phyloP scores from a whole-genome alignment of 1,284 basidiomycete species.

The Sanghuangporus weigelae region DNA sequence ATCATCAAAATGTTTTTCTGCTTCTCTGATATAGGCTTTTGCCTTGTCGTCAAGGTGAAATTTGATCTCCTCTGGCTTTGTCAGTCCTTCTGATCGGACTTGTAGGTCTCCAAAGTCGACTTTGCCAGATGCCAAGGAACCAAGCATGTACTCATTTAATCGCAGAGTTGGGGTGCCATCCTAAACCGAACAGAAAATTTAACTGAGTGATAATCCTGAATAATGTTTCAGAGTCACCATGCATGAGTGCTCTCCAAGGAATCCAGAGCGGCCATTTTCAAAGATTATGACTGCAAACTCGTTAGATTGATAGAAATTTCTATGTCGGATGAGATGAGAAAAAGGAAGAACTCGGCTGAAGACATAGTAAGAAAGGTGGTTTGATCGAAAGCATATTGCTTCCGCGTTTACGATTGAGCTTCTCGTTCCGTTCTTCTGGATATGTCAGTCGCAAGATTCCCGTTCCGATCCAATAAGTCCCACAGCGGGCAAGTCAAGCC shows the following conservation, averaged over 20 bases:
- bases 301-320: constrained; percentile 1
- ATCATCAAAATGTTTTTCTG: constrained; percentile 67
- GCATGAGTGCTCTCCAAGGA: constrained; percentile 86
- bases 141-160: constrained; percentile 92
- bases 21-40: constrained; percentile 45
- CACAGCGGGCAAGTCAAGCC: background rate
- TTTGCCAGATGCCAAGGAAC: constrained; percentile 73
- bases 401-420: background rate
- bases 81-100: constrained; percentile 41
- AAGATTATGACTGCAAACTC: constrained; percentile 74
- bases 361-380: background rate
- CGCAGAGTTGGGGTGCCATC: constrained; percentile 95
- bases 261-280: constrained; percentile 91
- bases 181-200: constrained; percentile 16
- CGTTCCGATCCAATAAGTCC: background rate
- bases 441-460: background rate
- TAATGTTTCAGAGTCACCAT: constrained; percentile 41
- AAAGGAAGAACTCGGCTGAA: background rate
- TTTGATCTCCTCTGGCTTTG: constrained; percentile 59
- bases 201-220: constrained; percentile 16
- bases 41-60: constrained; percentile 69
- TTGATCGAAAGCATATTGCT: background rate
- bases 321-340: background rate
- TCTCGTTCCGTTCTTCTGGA: background rate
- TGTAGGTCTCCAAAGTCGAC: constrained; percentile 59